phyloP scores from a whole-genome alignment of 169 alveolate species.

The Plasmodium inui region DNA sequence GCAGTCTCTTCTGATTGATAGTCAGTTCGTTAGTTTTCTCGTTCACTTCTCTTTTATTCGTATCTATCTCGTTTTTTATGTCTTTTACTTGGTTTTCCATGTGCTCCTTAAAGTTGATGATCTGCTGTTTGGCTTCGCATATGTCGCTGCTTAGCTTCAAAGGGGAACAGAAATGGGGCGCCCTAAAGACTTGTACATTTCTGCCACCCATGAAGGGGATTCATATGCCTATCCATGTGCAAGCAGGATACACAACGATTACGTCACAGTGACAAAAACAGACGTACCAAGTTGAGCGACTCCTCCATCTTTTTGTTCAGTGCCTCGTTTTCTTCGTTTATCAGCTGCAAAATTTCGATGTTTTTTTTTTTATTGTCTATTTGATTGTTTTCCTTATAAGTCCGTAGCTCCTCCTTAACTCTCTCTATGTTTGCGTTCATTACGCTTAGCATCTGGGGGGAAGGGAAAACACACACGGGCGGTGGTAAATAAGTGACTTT shows the following conservation, averaged over 20 bases:
- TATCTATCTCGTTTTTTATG: constrained; percentile 9
- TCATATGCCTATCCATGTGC: neutral
- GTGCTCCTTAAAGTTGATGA: constrained; percentile 27
- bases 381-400: constrained; percentile 54
- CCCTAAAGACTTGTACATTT: neutral
- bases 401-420: constrained; percentile 33
- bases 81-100: constrained; percentile 29
- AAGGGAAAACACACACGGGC: neutral
- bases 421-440: constrained; percentile 56
- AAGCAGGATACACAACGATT: neutral
- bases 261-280: neutral
- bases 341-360: constrained; percentile 60
- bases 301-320: constrained; percentile 41
- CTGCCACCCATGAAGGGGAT: neutral
- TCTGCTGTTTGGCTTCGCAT: constrained; percentile 21
- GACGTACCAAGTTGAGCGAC: constrained; percentile 24
- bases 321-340: constrained; percentile 61
- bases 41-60: constrained; percentile 41
- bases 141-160: constrained; percentile 39
- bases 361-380: constrained; percentile 56
- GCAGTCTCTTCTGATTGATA: constrained; percentile 45
- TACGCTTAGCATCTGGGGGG: constrained; percentile 43
- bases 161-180: neutral
- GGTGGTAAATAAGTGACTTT: neutral
- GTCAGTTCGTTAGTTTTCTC: constrained; percentile 26